These are phyloP conservation scores for Salvia sclarea DNA, from an alignment of 305 asterid species.

Conservation along the genomic window DNA sequence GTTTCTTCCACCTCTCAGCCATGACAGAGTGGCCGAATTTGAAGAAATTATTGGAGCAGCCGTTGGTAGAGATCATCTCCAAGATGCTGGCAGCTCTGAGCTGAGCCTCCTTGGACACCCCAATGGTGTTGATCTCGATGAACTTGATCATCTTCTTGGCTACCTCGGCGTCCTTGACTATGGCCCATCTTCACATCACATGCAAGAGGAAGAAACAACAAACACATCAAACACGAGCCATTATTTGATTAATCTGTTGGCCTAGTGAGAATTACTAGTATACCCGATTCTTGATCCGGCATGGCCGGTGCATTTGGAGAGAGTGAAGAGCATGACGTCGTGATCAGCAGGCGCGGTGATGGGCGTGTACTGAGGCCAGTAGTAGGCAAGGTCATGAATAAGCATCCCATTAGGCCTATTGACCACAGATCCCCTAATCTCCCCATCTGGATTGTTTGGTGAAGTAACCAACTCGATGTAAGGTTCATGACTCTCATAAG, in stretches of 20 bases:
- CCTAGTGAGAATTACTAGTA: background rate
- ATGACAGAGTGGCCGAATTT: slow-evolving; percentile 32
- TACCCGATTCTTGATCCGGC: slow-evolving; percentile 89
- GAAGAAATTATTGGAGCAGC: slow-evolving; percentile 47
- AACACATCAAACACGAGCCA: background rate
- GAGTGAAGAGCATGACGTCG: slow-evolving; percentile 66
- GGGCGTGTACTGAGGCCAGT: slow-evolving; percentile 85
- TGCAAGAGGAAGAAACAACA: background rate
- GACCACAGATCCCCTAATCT: slow-evolving; percentile 43
- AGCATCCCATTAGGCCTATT: slow-evolving; percentile 45
- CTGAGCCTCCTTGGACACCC: slow-evolving; percentile 80
- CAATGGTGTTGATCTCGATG: slow-evolving; percentile 58
- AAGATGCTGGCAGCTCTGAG: slow-evolving; percentile 64
- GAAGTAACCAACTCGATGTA: slow-evolving; percentile 71
- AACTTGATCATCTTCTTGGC: slow-evolving; percentile 64
- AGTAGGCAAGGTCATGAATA: slow-evolving; percentile 68
- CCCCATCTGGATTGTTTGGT: slow-evolving; percentile 73
- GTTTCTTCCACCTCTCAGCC: slow-evolving; percentile 58
- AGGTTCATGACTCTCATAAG: slow-evolving; percentile 41
- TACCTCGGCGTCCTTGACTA: slow-evolving; percentile 54
- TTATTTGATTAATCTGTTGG: no score
- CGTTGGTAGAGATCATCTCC: slow-evolving; percentile 34
- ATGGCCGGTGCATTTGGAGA: slow-evolving; percentile 78
- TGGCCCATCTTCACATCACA: slow-evolving; percentile 57
- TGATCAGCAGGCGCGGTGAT: slow-evolving; percentile 52